Conservation (phyloP, 495 filamentous ascomycete genomes). For the Cercophora scortea region DNA sequence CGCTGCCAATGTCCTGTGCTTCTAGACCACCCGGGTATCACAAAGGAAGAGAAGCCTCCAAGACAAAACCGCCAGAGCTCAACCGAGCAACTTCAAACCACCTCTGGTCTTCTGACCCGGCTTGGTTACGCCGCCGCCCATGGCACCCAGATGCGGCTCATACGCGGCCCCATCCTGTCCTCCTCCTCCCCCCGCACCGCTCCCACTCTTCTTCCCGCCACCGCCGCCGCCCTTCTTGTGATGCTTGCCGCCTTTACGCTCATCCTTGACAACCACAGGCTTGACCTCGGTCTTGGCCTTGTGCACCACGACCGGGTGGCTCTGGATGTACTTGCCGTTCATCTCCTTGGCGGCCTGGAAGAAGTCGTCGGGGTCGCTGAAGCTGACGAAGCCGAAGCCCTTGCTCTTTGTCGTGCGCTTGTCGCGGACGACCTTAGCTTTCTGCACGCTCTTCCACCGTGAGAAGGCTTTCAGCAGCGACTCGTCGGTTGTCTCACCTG, state of each 20-base stretch:
- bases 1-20: too few relatives aligned
- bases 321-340: slow-evolving; percentile 98
- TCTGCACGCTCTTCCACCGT: slow-evolving; percentile 78
- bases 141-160: slow-evolving; percentile 37
- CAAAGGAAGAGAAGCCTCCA: too few relatives aligned
- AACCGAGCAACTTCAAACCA: slow-evolving; percentile 71
- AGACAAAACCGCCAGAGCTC: not conserved
- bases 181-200: slow-evolving; percentile 16
- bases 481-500: slow-evolving; percentile 97
- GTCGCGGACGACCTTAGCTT: slow-evolving; percentile 91
- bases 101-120: slow-evolving; percentile 72
- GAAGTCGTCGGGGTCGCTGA: slow-evolving; percentile 90
- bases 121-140: slow-evolving; percentile 65
- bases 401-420: slow-evolving; percentile 93
- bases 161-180: slow-evolving; percentile 19
- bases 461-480: slow-evolving; percentile 88
- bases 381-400: slow-evolving; percentile 94
- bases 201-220: slow-evolving; percentile 28
- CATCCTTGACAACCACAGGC: slow-evolving; percentile 45
- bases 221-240: slow-evolving; percentile 20
- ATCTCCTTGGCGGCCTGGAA: slow-evolving; percentile 94
- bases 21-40: too few relatives aligned
- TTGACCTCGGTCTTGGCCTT: slow-evolving; percentile 88
- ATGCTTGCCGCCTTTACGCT: slow-evolving; percentile 26
- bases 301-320: slow-evolving; percentile 80